phyloP scores from a whole-genome alignment of 129 eudicot genomes.

The Mikania micrantha region DNA sequence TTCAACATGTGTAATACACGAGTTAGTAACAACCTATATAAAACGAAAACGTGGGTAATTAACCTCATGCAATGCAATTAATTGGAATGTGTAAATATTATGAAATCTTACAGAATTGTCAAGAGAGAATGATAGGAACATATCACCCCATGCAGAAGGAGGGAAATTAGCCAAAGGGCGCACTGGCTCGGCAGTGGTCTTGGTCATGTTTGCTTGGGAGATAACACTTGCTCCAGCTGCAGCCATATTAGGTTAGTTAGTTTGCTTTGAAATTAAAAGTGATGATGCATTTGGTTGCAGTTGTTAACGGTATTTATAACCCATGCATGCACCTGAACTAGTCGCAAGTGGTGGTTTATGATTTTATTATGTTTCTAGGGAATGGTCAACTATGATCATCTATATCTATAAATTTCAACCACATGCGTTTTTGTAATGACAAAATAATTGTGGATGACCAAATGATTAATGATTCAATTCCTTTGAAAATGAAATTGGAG shows the following conservation, averaged over 20 bases:
- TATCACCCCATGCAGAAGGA: constrained; percentile 39
- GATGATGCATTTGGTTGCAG: too few relatives aligned
- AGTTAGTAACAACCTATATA: too few relatives aligned
- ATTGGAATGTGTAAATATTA: not conserved
- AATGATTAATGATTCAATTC: too few relatives aligned
- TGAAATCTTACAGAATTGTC: constrained; percentile 17
- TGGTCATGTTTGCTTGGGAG: constrained; percentile 4
- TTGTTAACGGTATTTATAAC: not conserved
- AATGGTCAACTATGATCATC: too few relatives aligned
- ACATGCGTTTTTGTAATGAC: too few relatives aligned
- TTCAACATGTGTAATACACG: too few relatives aligned
- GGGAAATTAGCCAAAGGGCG: constrained; percentile 45
- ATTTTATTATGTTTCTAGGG: too few relatives aligned
- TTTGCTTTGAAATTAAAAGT: not conserved
- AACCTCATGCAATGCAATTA: too few relatives aligned
- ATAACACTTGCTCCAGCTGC: not conserved
- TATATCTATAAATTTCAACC: too few relatives aligned
- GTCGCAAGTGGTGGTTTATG: not conserved
- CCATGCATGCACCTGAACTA: not conserved
- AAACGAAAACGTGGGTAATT: too few relatives aligned
- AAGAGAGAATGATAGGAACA: constrained; percentile 22
- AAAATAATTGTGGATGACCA: too few relatives aligned
- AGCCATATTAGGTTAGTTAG: constrained; percentile 12
- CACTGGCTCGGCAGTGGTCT: not conserved
- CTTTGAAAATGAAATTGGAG: too few relatives aligned